Evolutionary conservation across 139 green algal species (phyloP), one percentile per base, ranked within the genome.

Genomic region (Deuterostichococcus epilithicus): DNA sequence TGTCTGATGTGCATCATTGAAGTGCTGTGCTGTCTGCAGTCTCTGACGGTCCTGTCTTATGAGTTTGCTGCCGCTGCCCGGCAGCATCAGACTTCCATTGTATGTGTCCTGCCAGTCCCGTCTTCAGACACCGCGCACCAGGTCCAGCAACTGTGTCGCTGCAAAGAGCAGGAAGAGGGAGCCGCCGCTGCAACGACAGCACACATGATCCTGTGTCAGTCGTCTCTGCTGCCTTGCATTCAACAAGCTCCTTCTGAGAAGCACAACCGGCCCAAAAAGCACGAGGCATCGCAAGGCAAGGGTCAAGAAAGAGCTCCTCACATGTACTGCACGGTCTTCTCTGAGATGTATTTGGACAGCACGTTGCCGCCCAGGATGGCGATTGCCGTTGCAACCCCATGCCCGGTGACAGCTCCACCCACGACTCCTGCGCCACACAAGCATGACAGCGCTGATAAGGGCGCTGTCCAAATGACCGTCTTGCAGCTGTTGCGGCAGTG

Each of bases 91-190:
- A n/a, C n/a, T n/a, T n/a, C n/a, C n/a, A n/a, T n/a, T n/a, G n/a
- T n/a, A n/a, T n/a, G n/a, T n/a, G n/a, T n/a, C n/a, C n/a, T 63
- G 3, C 18, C 52, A 63, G 52, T 63, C 28, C 20, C 28, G 52
- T n/a, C 18, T 5, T 63, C 39, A 74, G 37, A 72, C 60, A 25
- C 75, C 74, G 5, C 58, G 76, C 3, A 91, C 38, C 23, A 97
- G 83, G 68, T 98, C 94, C 71, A 92, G 76, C 20, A 92, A 33
- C 0, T 92, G 96, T 0, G 88, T 82, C 1, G 86, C 90, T 15
- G 94, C 94, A 88, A 98, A 98, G 26, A 93, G 88, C 72, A 98
- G 77, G 87, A 98, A 98, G 32, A 98, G 81, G 25, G 81, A 86
- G 65, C 94, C 94, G 3, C 93, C 93, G 28, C 52, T 63, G 52